Evolutionary conservation across 179 eudicot genomes (phyloP), one percentile per base, ranked within the genome.

Genomic region (Pouteria campechiana): DNA sequence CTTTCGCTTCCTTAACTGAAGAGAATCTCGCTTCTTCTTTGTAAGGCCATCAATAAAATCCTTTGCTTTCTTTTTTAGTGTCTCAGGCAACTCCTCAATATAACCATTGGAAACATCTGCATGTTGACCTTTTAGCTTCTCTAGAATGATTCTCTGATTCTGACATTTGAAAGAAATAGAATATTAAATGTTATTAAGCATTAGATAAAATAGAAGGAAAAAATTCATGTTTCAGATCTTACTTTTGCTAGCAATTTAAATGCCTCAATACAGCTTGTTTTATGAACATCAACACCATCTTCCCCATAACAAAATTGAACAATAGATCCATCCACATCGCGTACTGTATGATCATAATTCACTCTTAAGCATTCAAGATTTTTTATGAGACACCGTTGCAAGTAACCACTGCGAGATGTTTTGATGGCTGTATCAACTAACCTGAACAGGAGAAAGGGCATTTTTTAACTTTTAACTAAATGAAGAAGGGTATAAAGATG

Each of bases 331-430:
- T 92, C 96, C 13, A 94, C 82, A 68, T 92, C 99, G 55, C 99
- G 96, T 33, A 92, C 96, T 2, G 96, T 87, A 58, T 83, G 75
- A 58, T 92, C 99, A 55, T 92, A 92, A 53, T 76, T 65, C 62
- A 92, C 99, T 72, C 65, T 83, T 54, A 92, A 75, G 51, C 67
- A 61, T 81, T 92, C 99, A 2, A 92, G 79, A 52, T 92, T 92
- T 69, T 92, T 92, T 27, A 92, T 54, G 48, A 92, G 67, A 54
- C 99, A 92, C 60, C 99, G 64, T 56, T 92, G 99, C 29, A 92
- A 68, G 73, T 92, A 92, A 49, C 99, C 99, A 73, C 99, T 92
- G 21, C 99, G 96, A 63, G 99, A 83, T 29, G 99, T 92, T 74
- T 92, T 92, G 7, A 92, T 96, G 17, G 99, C 99, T 36, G 99